A percentile compares a stretch with the other conserved stretches of the same genome.
phyloP scores from a whole-genome alignment of 1,139 yeast genomes.

The Magnusiomyces sp. region DNA sequence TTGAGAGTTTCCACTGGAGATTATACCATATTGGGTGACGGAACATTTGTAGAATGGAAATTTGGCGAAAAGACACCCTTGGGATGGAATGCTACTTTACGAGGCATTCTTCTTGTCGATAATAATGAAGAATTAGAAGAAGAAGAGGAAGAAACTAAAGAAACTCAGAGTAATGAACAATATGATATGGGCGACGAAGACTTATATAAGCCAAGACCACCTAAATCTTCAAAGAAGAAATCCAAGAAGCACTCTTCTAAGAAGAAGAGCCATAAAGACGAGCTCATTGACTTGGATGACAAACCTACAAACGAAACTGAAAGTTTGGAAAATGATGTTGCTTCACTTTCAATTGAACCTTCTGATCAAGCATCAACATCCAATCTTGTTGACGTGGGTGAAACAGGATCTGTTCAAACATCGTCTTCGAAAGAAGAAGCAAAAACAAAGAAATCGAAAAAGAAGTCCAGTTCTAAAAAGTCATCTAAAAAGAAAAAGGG shows the following conservation, averaged over 20 bases:
- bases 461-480: too few relatives aligned
- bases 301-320: too few relatives aligned
- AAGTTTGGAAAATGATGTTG: neutral
- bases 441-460: slow-evolving; percentile 10
- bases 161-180: neutral
- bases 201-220: too few relatives aligned
- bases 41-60: slow-evolving; percentile 63
- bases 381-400: slow-evolving; percentile 2
- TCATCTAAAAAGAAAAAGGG: neutral
- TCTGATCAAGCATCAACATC: neutral
- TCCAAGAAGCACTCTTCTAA: too few relatives aligned
- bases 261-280: too few relatives aligned
- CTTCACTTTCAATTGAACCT: neutral
- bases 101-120: slow-evolving; percentile 41
- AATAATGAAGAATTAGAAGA: too few relatives aligned
- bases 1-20: slow-evolving; percentile 67
- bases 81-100: slow-evolving; percentile 62
- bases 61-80: slow-evolving; percentile 51
- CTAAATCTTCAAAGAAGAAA: too few relatives aligned
- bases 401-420: neutral
- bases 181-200: neutral
- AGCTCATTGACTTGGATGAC: too few relatives aligned
- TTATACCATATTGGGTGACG: slow-evolving; percentile 41
- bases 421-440: slow-evolving; percentile 1
- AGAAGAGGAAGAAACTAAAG: slow-evolving; percentile 1